A percentile compares a stretch with the other conserved stretches of the same genome.
Evolutionary conservation across 805 yeast genomes (phyloP).

Genomic region (Candida wancherniae): DNA sequence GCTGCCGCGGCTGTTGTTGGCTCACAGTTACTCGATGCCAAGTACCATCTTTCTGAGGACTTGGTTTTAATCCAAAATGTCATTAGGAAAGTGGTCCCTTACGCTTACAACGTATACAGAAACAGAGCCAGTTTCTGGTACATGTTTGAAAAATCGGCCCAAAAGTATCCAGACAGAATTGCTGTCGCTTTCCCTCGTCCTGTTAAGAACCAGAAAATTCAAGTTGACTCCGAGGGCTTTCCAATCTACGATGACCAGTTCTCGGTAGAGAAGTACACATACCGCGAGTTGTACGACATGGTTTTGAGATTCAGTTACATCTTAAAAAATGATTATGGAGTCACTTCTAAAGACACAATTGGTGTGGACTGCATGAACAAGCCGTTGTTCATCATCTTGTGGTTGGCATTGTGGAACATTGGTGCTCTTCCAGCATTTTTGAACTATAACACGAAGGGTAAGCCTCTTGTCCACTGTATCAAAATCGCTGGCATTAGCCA

Average conservation of each 20-base stretch:
- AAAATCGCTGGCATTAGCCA: conserved; percentile 59
- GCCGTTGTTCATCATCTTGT: conserved; percentile 71
- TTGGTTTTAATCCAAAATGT: conserved; percentile 45
- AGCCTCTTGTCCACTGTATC: conserved; percentile 76
- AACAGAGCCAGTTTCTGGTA: conserved; percentile 65
- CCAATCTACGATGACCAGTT: conserved; percentile 52
- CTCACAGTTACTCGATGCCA: conserved; percentile 44
- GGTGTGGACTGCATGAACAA: conserved; percentile 78
- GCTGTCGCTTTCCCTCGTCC: conserved; percentile 67
- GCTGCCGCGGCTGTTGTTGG: conserved; percentile 42
- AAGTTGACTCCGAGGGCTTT: conserved; percentile 27
- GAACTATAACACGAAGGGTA: conserved; percentile 72
- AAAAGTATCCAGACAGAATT: conserved; percentile 41
- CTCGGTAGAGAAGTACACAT: conserved; percentile 59
- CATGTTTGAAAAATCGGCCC: conserved; percentile 53
- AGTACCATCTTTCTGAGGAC: conserved; percentile 49
- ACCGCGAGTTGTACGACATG: conserved; percentile 60
- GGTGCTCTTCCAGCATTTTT: conserved; percentile 88
- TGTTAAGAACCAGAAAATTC: conserved; percentile 19
- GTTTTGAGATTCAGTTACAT: conserved; percentile 63
- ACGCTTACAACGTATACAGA: conserved; percentile 29
- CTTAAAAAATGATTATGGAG: conserved; percentile 57
- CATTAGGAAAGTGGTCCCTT: conserved; percentile 43
- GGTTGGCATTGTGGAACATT: conserved; percentile 87
- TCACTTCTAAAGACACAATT: conserved; percentile 61